Percentiles rank a stretch among this genome's conserved stretches.
These are phyloP conservation scores for Sedum album DNA, from an alignment of 164 flowering plant genomes.

Conservation along the genomic window DNA sequence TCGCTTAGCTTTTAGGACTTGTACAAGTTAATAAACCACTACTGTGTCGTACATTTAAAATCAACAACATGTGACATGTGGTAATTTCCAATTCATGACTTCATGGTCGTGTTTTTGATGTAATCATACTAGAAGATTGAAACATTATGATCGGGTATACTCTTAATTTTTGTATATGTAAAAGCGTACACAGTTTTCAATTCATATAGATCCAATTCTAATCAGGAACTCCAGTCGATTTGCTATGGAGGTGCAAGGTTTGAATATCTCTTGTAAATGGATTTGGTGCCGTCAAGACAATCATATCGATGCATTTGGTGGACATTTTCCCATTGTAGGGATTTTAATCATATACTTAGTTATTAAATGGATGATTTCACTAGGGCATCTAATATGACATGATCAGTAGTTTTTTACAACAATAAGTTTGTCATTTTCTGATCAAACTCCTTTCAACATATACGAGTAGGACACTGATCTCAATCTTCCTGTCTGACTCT, in stretches of 20 bases:
- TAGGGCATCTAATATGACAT: conserved; percentile 5
- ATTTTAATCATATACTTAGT: neutral
- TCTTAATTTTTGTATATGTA: too few species aligned
- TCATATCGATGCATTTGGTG: neutral
- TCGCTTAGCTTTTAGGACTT: neutral
- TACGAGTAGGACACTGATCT: neutral
- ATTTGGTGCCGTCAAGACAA: neutral
- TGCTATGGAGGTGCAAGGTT: neutral
- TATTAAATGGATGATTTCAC: neutral
- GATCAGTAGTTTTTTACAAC: neutral
- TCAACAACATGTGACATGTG: neutral
- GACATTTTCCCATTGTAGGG: neutral
- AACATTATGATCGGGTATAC: too few species aligned
- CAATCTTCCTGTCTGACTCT: neutral
- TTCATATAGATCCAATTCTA: too few species aligned
- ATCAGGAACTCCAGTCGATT: too few species aligned
- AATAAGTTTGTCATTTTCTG: neutral
- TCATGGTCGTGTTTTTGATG: neutral
- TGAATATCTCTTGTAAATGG: neutral
- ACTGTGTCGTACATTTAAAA: neutral
- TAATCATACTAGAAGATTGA: neutral
- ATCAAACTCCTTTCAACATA: neutral
- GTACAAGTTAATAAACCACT: neutral
- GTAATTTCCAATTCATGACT: neutral
- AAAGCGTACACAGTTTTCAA: too few species aligned